Conservation (phyloP, 371 early-diverging fungal species). For the Saksenaea oblongispora region DNA sequence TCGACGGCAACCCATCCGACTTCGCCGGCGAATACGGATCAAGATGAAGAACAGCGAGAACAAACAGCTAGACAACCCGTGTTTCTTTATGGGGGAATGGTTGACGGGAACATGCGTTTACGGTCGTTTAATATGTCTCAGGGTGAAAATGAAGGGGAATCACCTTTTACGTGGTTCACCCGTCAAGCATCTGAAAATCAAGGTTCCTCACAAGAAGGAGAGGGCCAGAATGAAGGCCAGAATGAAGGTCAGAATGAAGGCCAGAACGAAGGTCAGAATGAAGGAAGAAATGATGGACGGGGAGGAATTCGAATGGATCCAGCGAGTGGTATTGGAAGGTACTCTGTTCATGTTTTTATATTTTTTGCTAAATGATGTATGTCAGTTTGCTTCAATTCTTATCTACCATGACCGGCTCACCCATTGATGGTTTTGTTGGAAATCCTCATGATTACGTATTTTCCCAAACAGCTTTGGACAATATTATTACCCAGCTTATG, state of each 20-base stretch:
- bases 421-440: conserved; percentile 41
- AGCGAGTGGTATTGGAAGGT: conserved; percentile 27
- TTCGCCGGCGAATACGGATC: conserved; percentile 11
- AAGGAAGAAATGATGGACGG: conserved; percentile 8
- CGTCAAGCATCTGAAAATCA: background rate
- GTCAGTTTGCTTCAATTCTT: conserved; percentile 41
- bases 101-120: conserved; percentile 33
- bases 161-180: background rate
- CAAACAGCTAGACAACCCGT: conserved; percentile 18
- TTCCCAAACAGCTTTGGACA: conserved; percentile 65
- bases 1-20: background rate
- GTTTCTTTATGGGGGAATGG: conserved; percentile 34
- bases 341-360: background rate
- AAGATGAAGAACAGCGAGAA: conserved; percentile 7
- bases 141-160: background rate
- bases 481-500: conserved; percentile 81
- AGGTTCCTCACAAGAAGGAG: background rate
- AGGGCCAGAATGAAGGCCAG: conserved; percentile 8
- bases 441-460: conserved; percentile 70
- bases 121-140: conserved; percentile 21
- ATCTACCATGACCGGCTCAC: conserved; percentile 32
- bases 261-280: background rate
- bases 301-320: conserved; percentile 12
- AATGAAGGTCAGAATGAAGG: conserved; percentile 10
- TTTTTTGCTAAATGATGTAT: background rate